A percentile compares a stretch with the other conserved stretches of the same genome.
phyloP scores from a whole-genome alignment of 495 filamentous ascomycete genomes.

The Penicillium mononematosum region DNA sequence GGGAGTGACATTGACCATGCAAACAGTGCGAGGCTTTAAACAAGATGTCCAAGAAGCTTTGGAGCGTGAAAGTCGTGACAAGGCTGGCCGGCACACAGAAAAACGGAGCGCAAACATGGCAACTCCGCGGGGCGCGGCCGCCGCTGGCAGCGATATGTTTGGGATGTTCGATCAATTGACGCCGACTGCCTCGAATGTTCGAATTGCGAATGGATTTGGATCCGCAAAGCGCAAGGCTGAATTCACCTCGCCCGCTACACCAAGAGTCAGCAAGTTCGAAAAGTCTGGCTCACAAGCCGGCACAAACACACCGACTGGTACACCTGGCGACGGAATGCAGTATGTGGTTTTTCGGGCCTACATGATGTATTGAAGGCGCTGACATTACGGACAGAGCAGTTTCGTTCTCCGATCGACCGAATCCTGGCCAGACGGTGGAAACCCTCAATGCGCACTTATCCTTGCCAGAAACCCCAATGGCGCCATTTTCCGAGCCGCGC shows the following conservation, averaged over 20 bases:
- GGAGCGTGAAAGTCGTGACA: conserved; percentile 66
- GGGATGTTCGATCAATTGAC: conserved; percentile 84
- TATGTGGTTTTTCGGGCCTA: conserved; percentile 22
- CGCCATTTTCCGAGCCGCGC: conserved; percentile 69
- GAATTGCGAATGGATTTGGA: conserved; percentile 45
- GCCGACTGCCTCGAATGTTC: conserved; percentile 63
- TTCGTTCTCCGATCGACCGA: conserved; percentile 67
- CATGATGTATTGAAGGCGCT: conserved; percentile 13
- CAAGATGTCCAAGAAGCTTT: conserved; percentile 80
- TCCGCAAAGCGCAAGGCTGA: conserved; percentile 63
- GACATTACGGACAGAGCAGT: conserved; percentile 39
- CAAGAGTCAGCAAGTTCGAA: conserved; percentile 50
- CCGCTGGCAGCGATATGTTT: conserved; percentile 67
- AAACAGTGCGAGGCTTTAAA: conserved; percentile 73
- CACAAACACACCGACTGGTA: conserved; percentile 32
- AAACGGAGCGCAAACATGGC: conserved; percentile 56
- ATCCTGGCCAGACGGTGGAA: conserved; percentile 78
- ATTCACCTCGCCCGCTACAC: conserved; percentile 55
- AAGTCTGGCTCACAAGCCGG: conserved; percentile 34
- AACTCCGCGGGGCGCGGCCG: conserved; percentile 62
- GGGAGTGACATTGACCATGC: conserved; percentile 65
- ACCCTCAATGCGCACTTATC: conserved; percentile 76
- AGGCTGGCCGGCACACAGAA: conserved; percentile 57
- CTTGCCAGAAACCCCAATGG: conserved; percentile 65
- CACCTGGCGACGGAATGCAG: conserved; percentile 27